Conservation (phyloP, 2,329 filamentous ascomycete genomes). For the Nannizzia gypsea region DNA sequence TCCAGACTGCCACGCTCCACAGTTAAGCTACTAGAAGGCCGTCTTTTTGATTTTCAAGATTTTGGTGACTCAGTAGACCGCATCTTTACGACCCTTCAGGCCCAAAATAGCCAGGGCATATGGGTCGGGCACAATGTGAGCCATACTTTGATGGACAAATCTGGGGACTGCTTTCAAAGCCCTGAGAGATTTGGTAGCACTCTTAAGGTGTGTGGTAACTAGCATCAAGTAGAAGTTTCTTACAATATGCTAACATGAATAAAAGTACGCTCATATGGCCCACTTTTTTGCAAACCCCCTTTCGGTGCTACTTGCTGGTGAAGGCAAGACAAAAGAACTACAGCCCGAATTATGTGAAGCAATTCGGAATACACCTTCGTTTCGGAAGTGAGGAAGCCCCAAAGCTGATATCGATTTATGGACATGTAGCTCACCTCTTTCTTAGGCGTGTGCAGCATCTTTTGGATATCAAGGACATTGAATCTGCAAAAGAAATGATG, state of each 20-base stretch:
- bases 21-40: conserved; percentile 42
- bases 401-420: background rate
- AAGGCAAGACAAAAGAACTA: conserved; percentile 19
- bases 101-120: conserved; percentile 26
- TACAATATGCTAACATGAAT: conserved; percentile 16
- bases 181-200: conserved; percentile 43
- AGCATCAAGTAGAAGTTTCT: background rate
- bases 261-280: conserved; percentile 51
- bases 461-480: conserved; percentile 26
- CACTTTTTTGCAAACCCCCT: conserved; percentile 52
- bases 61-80: conserved; percentile 37
- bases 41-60: conserved; percentile 42
- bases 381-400: conserved; percentile 26
- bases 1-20: conserved; percentile 44
- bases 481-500: conserved; percentile 36
- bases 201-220: conserved; percentile 34
- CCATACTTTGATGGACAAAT: conserved; percentile 42
- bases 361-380: conserved; percentile 46
- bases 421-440: conserved; percentile 13
- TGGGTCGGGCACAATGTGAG: conserved; percentile 45
- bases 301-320: conserved; percentile 37
- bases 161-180: conserved; percentile 50
- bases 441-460: conserved; percentile 32
- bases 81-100: conserved; percentile 31
- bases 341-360: conserved; percentile 40